Base-by-base conservation (phyloP, 2,329 filamentous ascomycete genomes). In the Helotiales sp. region DNA sequence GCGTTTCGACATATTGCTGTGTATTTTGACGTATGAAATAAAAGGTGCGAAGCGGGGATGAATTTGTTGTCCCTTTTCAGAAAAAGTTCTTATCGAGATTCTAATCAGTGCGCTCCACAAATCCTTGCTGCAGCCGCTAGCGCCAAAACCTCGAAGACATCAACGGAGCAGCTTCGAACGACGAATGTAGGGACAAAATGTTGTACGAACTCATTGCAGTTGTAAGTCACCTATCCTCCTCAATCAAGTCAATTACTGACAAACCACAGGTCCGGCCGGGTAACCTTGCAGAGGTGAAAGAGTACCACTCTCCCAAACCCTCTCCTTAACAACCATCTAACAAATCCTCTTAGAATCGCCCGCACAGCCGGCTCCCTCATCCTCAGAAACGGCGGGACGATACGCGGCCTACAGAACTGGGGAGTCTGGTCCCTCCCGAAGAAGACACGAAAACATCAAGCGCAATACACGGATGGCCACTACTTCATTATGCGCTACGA, bases 401-500 rank as follows among this genome's bases (percentile, higher is more conserved):
- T 99, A 71, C 92, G 95, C 68, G 92, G 92, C 72, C 82, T 96
- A 71, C 88, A 88, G 67, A 99, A 99, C 81, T 99, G 95, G 95
- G 95, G 95, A 72, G 83, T 90, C 67, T 97, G 95, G 77, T 81
- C 88, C 48, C 88, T 99, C 17, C 93, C 95, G 48, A 89, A 87
- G 66, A 85, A 91, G 61, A 81, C 87, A 58, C 87, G 86, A 61
- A 88, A 88, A 71, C 88, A 96, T 75, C 92, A 97, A 77, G 86
- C 89, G 67, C 86, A 86, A 65, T 89, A 98, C 81, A 84, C 84
- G 64, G 83, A 86, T 66, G 95, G 95, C 55, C 93, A 98, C 79
- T 96, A 99, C 82, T 99, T 99, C 75, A 89, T 96, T 71, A 90
- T 99, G 89, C 90, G 95, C 68, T 99, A 96, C 80, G 95, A 99